Evolutionary conservation across 2,329 filamentous ascomycete species (phyloP), one percentile per base, ranked within the genome.

Genomic region (Colletotrichum sp.): DNA sequence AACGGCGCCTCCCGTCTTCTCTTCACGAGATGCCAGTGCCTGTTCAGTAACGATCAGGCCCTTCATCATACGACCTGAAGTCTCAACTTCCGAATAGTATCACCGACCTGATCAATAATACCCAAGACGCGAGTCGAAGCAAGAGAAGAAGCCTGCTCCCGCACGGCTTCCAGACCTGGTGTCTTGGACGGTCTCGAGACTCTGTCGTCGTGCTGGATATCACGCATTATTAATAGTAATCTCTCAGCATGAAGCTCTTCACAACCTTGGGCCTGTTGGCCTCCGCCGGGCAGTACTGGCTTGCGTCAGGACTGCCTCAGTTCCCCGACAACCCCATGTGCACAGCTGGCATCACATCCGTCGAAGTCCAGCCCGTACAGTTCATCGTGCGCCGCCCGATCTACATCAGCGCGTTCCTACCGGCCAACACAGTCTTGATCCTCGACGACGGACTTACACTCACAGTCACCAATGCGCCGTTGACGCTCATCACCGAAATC

Each of bases 361-460:
- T 76, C 28, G 74, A 76, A 36, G 72, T 76, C 11, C 74, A 76
- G 44, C 74, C 74, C 60, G 74, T 76, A 15, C 60, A 76, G 67
- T 67, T 76, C 32, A 57, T 76, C 52, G 60, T 74, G 34, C 68
- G 67, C 44, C 74, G 73, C 32, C 74, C 74, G 34, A 76, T 76
- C 60, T 76, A 71, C 72, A 75, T 76, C 72, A 76, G 74, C 72
- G 74, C 71, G 7, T 76, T 66, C 32, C 25, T 76, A 13, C 74
- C 74, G 7, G 66, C 44, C 39, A 76, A 76, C 34, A 76, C 74
- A 6, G 66, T 68, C 22, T 30, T 76, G 36, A 67, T 76, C 9
- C 72, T 76, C 6, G 74, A 75, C 19, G 72, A 75, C 44, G 74
- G 72, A 32, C 61, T 76, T 13, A 76, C 74, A 8, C 36, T 76